Evolutionary conservation across 164 flowering plant genomes (phyloP).

Genomic region (Houttuynia cordata): DNA sequence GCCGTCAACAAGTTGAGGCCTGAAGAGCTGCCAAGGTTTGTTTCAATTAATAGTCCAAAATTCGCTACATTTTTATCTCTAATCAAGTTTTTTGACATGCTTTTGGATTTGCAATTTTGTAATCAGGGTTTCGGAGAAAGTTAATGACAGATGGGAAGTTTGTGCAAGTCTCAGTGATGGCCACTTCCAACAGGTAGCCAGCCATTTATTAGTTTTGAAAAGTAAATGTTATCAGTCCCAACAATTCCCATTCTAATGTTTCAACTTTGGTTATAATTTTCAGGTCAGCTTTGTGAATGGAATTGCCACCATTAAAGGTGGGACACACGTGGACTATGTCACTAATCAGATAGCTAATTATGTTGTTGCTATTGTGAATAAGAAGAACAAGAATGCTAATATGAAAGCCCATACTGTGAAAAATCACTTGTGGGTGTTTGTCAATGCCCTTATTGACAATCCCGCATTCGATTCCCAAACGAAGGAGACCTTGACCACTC

Average conservation of each 20-base stretch:
- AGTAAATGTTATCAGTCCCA: neutral
- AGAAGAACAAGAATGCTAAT: constrained; percentile 63
- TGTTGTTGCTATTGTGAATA: constrained; percentile 50
- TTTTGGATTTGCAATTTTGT: too few species aligned
- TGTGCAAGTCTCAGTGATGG: constrained; percentile 77
- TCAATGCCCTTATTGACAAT: constrained; percentile 88
- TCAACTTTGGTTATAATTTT: neutral
- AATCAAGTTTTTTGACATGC: neutral
- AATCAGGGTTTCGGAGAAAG: constrained; percentile 46
- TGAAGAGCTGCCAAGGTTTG: constrained; percentile 44
- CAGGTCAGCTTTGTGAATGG: constrained; percentile 98
- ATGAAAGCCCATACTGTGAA: constrained; percentile 75
- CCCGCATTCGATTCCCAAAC: constrained; percentile 99
- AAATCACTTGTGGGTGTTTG: constrained; percentile 90
- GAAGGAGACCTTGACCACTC: constrained; percentile 87
- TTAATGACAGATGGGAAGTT: constrained; percentile 84
- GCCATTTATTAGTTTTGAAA: too few species aligned
- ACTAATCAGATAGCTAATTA: constrained; percentile 66
- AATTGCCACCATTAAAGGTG: constrained; percentile 95
- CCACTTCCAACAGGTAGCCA: constrained; percentile 84
- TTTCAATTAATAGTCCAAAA: neutral
- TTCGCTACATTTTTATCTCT: neutral
- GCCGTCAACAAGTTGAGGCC: constrained; percentile 28
- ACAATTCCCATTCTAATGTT: too few species aligned
- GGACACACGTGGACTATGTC: constrained; percentile 86